Evolutionary conservation across 2,329 filamentous ascomycete genomes (phyloP).

Genomic region (Claviceps capensis): DNA sequence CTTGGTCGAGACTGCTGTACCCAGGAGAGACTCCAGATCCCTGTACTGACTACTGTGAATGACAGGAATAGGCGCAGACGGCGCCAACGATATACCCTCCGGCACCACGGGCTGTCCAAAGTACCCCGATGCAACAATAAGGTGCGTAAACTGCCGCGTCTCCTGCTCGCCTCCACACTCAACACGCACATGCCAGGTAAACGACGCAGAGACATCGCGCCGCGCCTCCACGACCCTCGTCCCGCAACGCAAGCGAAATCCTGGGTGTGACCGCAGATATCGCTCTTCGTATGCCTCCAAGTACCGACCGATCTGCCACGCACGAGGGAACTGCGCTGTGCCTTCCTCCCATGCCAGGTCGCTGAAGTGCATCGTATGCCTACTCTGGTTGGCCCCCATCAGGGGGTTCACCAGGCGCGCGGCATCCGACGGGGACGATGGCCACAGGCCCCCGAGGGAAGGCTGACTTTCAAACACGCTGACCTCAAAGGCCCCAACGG

Average conservation of each 20-base stretch:
- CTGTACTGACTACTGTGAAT: conserved; percentile 59
- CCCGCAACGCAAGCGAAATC: conserved; percentile 34
- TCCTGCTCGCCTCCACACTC: conserved; percentile 22
- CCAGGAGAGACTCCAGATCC: conserved; percentile 35
- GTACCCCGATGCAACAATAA: conserved; percentile 64
- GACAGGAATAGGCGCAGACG: conserved; percentile 28
- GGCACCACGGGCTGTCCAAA: conserved; percentile 50
- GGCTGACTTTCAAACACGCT: conserved; percentile 54
- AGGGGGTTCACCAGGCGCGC: conserved; percentile 46
- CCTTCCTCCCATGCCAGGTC: conserved; percentile 56
- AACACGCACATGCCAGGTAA: conserved; percentile 28
- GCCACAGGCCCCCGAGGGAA: conserved; percentile 69
- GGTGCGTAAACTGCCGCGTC: conserved; percentile 49
- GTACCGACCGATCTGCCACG: conserved; percentile 65
- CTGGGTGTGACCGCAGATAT: conserved; percentile 33
- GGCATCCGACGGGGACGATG: conserved; percentile 33
- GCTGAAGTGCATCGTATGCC: conserved; percentile 59
- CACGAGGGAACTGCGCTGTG: conserved; percentile 55
- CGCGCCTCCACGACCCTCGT: conserved; percentile 30
- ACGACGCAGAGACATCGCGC: conserved; percentile 12
- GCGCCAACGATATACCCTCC: conserved; percentile 21
- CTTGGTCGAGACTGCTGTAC: conserved; percentile 20
- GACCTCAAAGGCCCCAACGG: conserved; percentile 45
- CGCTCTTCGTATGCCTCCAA: conserved; percentile 47
- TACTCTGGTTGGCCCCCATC: conserved; percentile 62